Percentiles rank a stretch among this genome's conserved stretches.
phyloP scores from a whole-genome alignment of 2,329 filamentous ascomycete species.

The Ceratocystis smalleyi region DNA sequence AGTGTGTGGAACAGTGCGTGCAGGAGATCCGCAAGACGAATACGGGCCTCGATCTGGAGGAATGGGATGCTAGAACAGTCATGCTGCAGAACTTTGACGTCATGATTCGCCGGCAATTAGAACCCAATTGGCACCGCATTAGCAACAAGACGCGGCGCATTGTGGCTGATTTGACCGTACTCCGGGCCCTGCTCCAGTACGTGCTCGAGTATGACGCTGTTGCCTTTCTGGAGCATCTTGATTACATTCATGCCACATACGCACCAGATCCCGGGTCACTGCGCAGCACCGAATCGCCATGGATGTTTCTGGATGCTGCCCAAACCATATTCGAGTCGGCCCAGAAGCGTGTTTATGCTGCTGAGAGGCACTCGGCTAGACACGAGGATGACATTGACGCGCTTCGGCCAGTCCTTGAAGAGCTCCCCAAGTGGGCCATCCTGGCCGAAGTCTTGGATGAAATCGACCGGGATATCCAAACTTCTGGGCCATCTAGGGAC shows the following conservation, averaged over 20 bases:
- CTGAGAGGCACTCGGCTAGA: slow-evolving; percentile 24
- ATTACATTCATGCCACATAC: slow-evolving; percentile 84
- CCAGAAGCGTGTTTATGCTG: slow-evolving; percentile 70
- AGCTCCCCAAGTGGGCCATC: slow-evolving; percentile 84
- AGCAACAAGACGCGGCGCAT: slow-evolving; percentile 93
- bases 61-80: slow-evolving; percentile 91
- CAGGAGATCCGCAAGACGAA: slow-evolving; percentile 87
- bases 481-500: slow-evolving; percentile 60
- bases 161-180: slow-evolving; percentile 69
- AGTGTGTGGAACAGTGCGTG: slow-evolving; percentile 91
- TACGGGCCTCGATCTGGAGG: slow-evolving; percentile 70
- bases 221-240: slow-evolving; percentile 79
- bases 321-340: slow-evolving; percentile 88
- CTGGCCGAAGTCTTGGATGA: slow-evolving; percentile 84
- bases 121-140: slow-evolving; percentile 93
- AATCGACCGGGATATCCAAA: slow-evolving; percentile 79
- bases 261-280: slow-evolving; percentile 77
- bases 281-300: slow-evolving; percentile 78
- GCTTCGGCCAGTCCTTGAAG: slow-evolving; percentile 70
- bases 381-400: slow-evolving; percentile 35
- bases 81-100: slow-evolving; percentile 84
- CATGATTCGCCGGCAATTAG: slow-evolving; percentile 73
- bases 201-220: slow-evolving; percentile 80
- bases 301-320: slow-evolving; percentile 89
- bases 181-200: slow-evolving; percentile 67